Base-by-base conservation (phyloP, 768 basidiomycete species). In the Galerina marginata region DNA sequence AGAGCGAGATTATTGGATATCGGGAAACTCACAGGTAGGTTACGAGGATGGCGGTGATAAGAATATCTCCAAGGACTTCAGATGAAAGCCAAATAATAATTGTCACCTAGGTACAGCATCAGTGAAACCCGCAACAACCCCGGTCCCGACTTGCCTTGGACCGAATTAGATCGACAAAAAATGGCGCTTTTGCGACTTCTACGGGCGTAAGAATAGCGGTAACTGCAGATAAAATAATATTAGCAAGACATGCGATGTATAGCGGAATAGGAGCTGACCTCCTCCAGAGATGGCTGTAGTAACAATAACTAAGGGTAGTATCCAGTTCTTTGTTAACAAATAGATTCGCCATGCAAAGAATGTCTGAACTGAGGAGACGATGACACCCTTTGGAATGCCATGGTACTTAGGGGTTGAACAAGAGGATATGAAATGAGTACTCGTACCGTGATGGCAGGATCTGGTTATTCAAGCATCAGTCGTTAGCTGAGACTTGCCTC, bases 21-120 rank as follows among this genome's bases (percentile, higher is more conserved):
- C 33, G 12, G n/a, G 45, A 49, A 14, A 33, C 29, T 54, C 56
- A 82, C 82, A 83, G 64, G 57, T 76, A 75, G 69, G 68, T 72
- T 9, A 81, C 80, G n/a, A 83, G 70, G 3, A 77, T 72, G 29
- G 65, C 54, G 3, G 81, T 81, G 46, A 83, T 83, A 4, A 75
- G 43, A 23, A 79, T 62, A 57, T 83, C 82, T n/a, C 75, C 76
- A 6, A 74, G 66, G 7, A 73, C 73, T 12, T 79, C 78, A 46
- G 74, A 70, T 2, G 73, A 72, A 4, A 83, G 68, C 82, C 82
- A 82, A 20, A 79, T 59, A 47, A 67, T 66, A 33, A 71, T 63
- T n/a, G 68, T 46, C n/a, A 45, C 55, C 64, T 64, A 40, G 20
- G 33, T 14, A 9, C 36, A 12, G 12, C 29, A 51, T 38, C 43